Conservation (phyloP, 2,329 filamentous ascomycete species). For the Waltergamsia citrina region DNA sequence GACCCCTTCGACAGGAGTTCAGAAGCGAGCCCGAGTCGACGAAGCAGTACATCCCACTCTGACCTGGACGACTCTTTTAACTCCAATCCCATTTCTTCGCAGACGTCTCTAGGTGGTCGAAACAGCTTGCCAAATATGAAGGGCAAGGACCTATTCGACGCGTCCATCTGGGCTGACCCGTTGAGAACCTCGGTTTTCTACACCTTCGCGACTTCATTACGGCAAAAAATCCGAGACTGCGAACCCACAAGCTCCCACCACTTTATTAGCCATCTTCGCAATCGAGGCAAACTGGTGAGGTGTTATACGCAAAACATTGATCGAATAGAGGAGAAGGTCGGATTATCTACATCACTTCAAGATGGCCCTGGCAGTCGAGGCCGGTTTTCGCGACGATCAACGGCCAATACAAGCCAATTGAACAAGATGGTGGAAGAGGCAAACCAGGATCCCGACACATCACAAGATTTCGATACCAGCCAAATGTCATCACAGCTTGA, state of each 20-base stretch:
- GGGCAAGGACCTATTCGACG: constrained; percentile 63
- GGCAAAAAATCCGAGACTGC: constrained; percentile 54
- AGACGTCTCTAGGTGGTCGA: constrained; percentile 21
- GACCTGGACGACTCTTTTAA: constrained; percentile 32
- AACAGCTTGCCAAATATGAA: constrained; percentile 51
- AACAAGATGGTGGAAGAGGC: constrained; percentile 26
- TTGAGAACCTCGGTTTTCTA: constrained; percentile 63
- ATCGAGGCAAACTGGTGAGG: constrained; percentile 57
- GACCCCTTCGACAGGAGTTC: constrained; percentile 37
- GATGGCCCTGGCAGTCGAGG: constrained; percentile 53
- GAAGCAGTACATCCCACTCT: constrained; percentile 29
- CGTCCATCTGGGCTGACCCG: constrained; percentile 60
- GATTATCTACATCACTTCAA: constrained; percentile 51
- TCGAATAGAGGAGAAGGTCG: constrained; percentile 61
- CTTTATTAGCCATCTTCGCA: constrained; percentile 58
- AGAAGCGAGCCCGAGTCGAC: constrained; percentile 21
- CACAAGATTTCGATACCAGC: neutral
- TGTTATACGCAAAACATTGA: constrained; percentile 74
- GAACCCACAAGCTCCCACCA: constrained; percentile 56
- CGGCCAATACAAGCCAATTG: constrained; percentile 20
- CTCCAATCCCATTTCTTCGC: too few relatives aligned
- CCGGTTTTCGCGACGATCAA: constrained; percentile 45
- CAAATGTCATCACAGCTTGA: constrained; percentile 3
- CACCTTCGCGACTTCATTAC: constrained; percentile 58
- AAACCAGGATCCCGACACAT: neutral